Percentiles rank a stretch among this genome's conserved stretches.
phyloP scores from a whole-genome alignment of 208 protist genomes.

The Blechomonas ayalai region DNA sequence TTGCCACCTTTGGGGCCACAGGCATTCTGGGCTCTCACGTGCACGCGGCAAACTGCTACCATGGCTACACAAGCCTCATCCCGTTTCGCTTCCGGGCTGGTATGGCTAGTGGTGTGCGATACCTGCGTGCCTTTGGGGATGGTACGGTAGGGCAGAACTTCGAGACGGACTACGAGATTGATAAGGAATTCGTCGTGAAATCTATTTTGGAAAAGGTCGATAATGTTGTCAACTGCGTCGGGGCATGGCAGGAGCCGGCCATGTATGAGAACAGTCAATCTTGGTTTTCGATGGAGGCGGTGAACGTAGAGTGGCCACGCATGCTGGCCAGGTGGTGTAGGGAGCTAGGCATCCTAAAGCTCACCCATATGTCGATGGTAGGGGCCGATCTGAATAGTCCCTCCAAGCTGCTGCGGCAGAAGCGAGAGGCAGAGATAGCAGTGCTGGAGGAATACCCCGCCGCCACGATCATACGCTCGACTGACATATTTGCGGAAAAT shows the following conservation, averaged over 20 bases:
- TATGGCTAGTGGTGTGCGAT: constrained; percentile 66
- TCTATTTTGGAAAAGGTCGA: constrained; percentile 86
- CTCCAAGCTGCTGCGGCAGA: constrained; percentile 83
- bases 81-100: constrained; percentile 84
- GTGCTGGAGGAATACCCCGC: constrained; percentile 89
- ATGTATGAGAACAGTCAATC: constrained; percentile 87
- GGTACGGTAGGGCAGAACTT: constrained; percentile 86
- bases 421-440: constrained; percentile 74
- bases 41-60: constrained; percentile 55
- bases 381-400: constrained; percentile 81
- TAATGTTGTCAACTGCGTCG: constrained; percentile 75
- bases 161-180: constrained; percentile 85
- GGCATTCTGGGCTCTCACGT: constrained; percentile 77
- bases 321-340: constrained; percentile 86
- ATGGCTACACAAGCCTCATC: constrained; percentile 82
- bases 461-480: constrained; percentile 83
- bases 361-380: constrained; percentile 88
- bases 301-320: constrained; percentile 89
- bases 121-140: constrained; percentile 65
- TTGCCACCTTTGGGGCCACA: constrained; percentile 79
- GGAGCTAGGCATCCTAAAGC: constrained; percentile 77
- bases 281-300: constrained; percentile 88
- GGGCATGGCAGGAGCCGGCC: constrained; percentile 82
- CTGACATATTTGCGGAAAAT: constrained; percentile 83
- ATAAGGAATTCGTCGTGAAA: constrained; percentile 90